Evolutionary conservation across 768 basidiomycete species (phyloP).

Genomic region (Tubosaeta sp.): DNA sequence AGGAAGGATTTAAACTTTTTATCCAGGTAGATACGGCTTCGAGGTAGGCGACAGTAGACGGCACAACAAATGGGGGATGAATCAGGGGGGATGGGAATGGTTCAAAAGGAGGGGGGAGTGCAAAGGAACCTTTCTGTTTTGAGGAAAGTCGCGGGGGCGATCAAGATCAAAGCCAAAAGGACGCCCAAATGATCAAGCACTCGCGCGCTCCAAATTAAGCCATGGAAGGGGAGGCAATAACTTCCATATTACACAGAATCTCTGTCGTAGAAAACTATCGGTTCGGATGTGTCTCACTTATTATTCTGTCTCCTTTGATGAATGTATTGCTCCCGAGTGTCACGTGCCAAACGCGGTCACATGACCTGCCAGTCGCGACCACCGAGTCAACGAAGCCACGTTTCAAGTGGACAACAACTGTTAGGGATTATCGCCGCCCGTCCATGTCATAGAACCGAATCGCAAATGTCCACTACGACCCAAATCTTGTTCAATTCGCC

Average conservation of each 20-base stretch:
- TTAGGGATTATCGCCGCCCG: neutral
- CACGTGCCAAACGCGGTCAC: conserved; percentile 23
- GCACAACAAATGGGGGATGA: neutral
- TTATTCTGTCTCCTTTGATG: conserved; percentile 6
- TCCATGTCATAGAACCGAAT: conserved; percentile 7
- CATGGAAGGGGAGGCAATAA: neutral
- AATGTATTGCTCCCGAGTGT: neutral
- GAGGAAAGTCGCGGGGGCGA: conserved; percentile 1
- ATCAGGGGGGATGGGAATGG: neutral
- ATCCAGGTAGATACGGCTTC: too few relatives aligned
- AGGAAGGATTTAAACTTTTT: neutral
- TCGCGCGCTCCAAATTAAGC: neutral
- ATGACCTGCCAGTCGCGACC: conserved; percentile 10
- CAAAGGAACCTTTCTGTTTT: conserved; percentile 9
- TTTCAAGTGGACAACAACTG: conserved; percentile 1
- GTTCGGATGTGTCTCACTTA: conserved; percentile 11
- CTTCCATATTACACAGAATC: neutral
- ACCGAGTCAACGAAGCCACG: conserved; percentile 12
- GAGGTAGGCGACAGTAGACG: neutral
- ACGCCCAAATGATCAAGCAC: conserved; percentile 8
- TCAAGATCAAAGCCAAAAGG: conserved; percentile 11
- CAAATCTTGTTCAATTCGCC: conserved; percentile 83
- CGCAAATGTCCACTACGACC: conserved; percentile 62
- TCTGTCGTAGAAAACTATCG: neutral
- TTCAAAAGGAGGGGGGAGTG: neutral